Evolutionary conservation across 768 basidiomycete species (phyloP).

Genomic region (Tylopilus plumbeoviolaceoides): DNA sequence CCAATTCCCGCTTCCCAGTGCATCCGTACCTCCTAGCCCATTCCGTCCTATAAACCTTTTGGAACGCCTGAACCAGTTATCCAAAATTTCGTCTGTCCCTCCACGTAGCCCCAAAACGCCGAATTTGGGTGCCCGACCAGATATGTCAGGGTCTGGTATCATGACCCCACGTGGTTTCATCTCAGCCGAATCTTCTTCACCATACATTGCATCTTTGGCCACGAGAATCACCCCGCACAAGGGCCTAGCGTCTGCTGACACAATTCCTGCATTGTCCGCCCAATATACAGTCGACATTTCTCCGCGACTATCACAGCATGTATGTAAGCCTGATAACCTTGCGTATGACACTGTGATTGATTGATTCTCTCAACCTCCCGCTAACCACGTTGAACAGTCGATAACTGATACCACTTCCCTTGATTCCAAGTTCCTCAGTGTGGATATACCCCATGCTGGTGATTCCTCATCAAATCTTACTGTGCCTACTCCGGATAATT

Average conservation of each 20-base stretch:
- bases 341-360: conserved; percentile 4
- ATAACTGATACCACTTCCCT: not conserved
- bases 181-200: conserved; percentile 41
- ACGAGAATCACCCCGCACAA: not conserved
- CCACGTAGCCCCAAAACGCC: not conserved
- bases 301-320: conserved; percentile 19
- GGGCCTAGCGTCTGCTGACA: conserved; percentile 1
- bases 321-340: conserved; percentile 6
- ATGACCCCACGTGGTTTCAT: conserved; percentile 32
- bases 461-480: conserved; percentile 1
- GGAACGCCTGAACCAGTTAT: conserved; percentile 23
- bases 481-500: not conserved
- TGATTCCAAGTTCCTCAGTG: not conserved
- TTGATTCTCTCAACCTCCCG: not conserved
- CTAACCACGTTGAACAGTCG: conserved; percentile 1
- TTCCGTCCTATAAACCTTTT: conserved; percentile 32
- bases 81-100: conserved; percentile 3
- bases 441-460: conserved; percentile 1
- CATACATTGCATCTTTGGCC: conserved; percentile 15
- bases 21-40: conserved; percentile 27
- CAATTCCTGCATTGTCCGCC: conserved; percentile 6
- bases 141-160: conserved; percentile 1
- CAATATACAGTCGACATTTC: conserved; percentile 17
- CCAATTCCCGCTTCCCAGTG: conserved; percentile 11
- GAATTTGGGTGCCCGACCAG: conserved; percentile 3